phyloP scores from a whole-genome alignment of 352 stramenopile genomes.

The Blastocystis sp. region DNA sequence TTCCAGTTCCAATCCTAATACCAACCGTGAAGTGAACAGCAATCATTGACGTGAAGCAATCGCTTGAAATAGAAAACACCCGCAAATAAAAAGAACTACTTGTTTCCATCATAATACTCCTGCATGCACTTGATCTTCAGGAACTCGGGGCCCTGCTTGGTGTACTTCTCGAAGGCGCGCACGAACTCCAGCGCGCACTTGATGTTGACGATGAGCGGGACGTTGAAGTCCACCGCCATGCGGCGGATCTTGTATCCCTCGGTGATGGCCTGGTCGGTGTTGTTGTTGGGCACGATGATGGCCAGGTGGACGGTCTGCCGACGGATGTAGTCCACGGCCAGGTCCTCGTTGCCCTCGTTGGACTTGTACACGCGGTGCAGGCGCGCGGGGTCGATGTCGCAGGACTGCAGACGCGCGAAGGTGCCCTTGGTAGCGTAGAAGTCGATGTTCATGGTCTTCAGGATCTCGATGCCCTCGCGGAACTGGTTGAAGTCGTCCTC shows the following conservation, averaged over 20 bases:
- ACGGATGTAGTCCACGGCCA: conserved; percentile 86
- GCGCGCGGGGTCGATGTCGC: conserved; percentile 84
- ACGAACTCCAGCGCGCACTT: conserved; percentile 92
- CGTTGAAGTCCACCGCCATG: conserved; percentile 91
- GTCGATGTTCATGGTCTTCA: conserved; percentile 80
- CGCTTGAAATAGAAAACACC: background rate
- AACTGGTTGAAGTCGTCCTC: conserved; percentile 82
- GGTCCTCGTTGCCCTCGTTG: conserved; percentile 76
- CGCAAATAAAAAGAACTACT: conserved; percentile 20
- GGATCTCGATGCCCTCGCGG: conserved; percentile 77
- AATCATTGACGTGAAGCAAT: background rate
- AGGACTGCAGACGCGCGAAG: conserved; percentile 76
- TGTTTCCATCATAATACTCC: conserved; percentile 67
- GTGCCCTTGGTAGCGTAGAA: conserved; percentile 76
- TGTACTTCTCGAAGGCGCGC: conserved; percentile 85
- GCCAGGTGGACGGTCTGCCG: conserved; percentile 89
- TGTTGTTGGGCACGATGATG: conserved; percentile 87
- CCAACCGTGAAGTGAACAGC: background rate
- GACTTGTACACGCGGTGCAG: conserved; percentile 78
- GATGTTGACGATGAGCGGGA: conserved; percentile 94
- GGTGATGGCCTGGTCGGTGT: conserved; percentile 78
- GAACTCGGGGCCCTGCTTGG: conserved; percentile 71
- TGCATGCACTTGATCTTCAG: conserved; percentile 66
- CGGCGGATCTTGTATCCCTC: conserved; percentile 90
- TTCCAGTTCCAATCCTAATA: background rate